Conservation (phyloP, 1,284 basidiomycete genomes). For the Cystobasidium pallidum region DNA sequence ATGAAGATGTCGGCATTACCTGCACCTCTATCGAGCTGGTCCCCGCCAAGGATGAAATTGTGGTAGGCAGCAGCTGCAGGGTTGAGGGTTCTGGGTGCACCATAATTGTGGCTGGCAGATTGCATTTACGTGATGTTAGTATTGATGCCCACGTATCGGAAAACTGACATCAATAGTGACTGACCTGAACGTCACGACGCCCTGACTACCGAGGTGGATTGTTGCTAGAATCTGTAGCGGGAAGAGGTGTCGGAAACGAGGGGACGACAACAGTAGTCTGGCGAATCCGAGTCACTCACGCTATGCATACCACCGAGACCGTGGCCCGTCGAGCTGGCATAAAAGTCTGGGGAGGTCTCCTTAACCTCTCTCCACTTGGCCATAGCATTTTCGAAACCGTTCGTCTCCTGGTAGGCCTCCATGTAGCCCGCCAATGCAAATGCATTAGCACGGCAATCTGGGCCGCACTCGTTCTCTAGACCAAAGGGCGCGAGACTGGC, state of each 20-base stretch:
- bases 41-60: slow-evolving; percentile 50
- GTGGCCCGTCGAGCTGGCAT: slow-evolving; percentile 38
- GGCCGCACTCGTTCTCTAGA: slow-evolving; percentile 32
- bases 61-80: slow-evolving; percentile 48
- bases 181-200: slow-evolving; percentile 21
- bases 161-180: no score
- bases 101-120: slow-evolving; percentile 37
- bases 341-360: slow-evolving; percentile 14
- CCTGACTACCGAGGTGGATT: slow-evolving; percentile 9
- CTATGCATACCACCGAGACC: slow-evolving; percentile 41
- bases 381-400: slow-evolving; percentile 25
- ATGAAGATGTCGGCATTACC: slow-evolving; percentile 49
- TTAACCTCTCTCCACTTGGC: slow-evolving; percentile 28
- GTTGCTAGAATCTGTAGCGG: slow-evolving; percentile 11
- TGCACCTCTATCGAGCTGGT: slow-evolving; percentile 48
- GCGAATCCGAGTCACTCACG: no score
- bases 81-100: slow-evolving; percentile 49
- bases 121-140: not conserved
- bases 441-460: slow-evolving; percentile 40
- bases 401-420: slow-evolving; percentile 39
- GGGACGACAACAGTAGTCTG: no score
- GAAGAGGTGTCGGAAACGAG: not conserved
- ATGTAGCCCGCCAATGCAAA: slow-evolving; percentile 39
- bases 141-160: no score
- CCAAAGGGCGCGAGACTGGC: slow-evolving; percentile 28